Base-by-base conservation (phyloP, 306 rosid species). In the Medicago ruthenica region DNA sequence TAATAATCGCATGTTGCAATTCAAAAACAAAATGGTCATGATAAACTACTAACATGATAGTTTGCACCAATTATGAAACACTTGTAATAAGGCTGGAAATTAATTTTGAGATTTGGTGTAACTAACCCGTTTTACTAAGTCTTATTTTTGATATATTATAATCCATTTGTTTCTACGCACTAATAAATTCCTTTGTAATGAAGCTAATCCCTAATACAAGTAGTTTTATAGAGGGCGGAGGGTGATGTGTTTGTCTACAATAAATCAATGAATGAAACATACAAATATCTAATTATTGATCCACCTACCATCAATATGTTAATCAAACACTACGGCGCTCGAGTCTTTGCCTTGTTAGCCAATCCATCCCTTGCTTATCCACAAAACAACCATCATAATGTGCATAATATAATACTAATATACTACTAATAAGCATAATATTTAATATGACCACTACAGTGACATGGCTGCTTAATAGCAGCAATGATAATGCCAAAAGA, bases 71-170 rank as follows among this genome's bases (percentile, higher is more conserved):
- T 70, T 42, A 67, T 16, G 20, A 11, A 71, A 83, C 58, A 76
- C 40, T 64, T 66, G 80, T 14, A n/a, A 62, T 10, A 8, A 62
- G 85, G 67, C 79, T 71, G 79, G 18, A 61, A 82, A 60, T 86
- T 78, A 84, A 84, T 82, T 84, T 85, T 58, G 87, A 86, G 87
- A 88, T 88, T 91, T 85, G 90, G 89, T 88, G 84, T 83, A 85
- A 81, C 84, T 83, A 87, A 84, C 89, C 74, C 83, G 80, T 81
- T 80, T 85, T 51, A 54, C 34, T 37, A 9, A 71, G 89, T 81
- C 84, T 80, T 79, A 21, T 73, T 16, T 57, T 22, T 76, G 57
- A 72, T 80, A 72, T 80, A 70, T 58, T 74, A 80, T 86, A 81
- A 79, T 77, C 27, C 40, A 9, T 77, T 73, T 68, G 77, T 73